phyloP scores from a whole-genome alignment of 163 green algal species.

The Scenedesmus sp. region DNA sequence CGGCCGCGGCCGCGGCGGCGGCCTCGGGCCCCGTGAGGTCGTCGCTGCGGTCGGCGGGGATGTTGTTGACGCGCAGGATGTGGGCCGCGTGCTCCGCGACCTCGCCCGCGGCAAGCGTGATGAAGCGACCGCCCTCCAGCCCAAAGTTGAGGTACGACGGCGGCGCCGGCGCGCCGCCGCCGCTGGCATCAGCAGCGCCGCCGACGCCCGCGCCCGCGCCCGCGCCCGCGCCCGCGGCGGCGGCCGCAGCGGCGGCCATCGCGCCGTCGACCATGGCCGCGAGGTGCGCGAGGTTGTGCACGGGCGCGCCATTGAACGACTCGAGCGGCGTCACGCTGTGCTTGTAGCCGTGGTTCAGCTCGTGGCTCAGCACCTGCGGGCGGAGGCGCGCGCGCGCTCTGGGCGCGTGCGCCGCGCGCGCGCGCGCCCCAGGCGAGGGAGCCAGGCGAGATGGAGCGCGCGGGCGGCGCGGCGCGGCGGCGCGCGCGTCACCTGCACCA shows the following conservation, averaged over 20 bases:
- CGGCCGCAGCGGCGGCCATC: too few species aligned
- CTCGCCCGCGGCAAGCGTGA: constrained; percentile 46
- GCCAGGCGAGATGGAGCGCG: too few species aligned
- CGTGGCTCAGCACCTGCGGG: constrained; percentile 59
- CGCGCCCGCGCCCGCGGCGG: too few species aligned
- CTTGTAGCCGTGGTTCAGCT: constrained; percentile 69
- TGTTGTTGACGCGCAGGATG: constrained; percentile 44
- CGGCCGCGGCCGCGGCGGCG: constrained; percentile 23
- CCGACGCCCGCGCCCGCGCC: too few species aligned
- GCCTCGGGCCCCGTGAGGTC: constrained; percentile 22
- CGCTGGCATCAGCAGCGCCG: too few species aligned
- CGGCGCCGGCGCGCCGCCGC: constrained; percentile 49
- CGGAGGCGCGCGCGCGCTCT: too few species aligned
- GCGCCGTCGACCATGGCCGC: constrained; percentile 26
- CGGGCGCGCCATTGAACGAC: constrained; percentile 58
- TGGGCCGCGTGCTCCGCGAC: constrained; percentile 32
- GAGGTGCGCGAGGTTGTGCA: constrained; percentile 39
- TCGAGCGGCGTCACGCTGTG: constrained; percentile 59
- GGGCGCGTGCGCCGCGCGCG: too few species aligned
- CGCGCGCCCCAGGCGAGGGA: too few species aligned
- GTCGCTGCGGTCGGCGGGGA: constrained; percentile 11
- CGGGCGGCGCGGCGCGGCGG: too few species aligned
- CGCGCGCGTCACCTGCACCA: constrained; percentile 52
- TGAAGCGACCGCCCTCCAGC: constrained; percentile 62
- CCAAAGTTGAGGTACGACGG: constrained; percentile 76